Evolutionary conservation across 2,329 filamentous ascomycete genomes (phyloP).

Genomic region (Colletotrichum sp.): DNA sequence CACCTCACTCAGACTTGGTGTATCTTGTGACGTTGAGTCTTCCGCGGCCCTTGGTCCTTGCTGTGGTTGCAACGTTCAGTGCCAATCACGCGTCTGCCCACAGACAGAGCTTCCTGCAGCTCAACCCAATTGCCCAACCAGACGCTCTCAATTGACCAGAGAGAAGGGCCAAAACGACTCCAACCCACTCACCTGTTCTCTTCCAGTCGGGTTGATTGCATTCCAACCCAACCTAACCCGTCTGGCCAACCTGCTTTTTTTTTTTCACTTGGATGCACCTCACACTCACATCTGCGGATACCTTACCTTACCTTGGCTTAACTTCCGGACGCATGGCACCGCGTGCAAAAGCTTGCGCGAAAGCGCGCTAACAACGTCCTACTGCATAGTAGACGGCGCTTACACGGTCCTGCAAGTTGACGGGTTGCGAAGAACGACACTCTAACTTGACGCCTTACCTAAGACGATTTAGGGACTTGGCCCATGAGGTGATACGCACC

Average conservation of each 20-base stretch:
- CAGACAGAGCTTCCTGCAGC: background rate
- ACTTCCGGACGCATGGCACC: background rate
- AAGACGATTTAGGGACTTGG: background rate
- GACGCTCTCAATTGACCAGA: background rate
- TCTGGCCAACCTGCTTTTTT: background rate
- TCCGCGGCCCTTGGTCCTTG: background rate
- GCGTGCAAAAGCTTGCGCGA: background rate
- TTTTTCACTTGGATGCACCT: background rate
- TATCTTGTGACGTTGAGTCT: background rate
- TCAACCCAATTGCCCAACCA: slow-evolving; percentile 12
- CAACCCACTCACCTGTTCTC: background rate
- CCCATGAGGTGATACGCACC: background rate
- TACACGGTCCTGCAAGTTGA: background rate
- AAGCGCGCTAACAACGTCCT: background rate
- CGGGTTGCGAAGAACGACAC: background rate
- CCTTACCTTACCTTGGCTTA: background rate
- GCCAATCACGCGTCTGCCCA: slow-evolving; percentile 11
- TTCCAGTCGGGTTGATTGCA: slow-evolving; percentile 20
- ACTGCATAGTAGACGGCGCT: background rate
- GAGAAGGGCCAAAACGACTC: background rate
- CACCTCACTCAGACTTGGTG: background rate
- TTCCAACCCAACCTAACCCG: background rate
- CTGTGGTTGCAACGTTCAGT: slow-evolving; percentile 1
- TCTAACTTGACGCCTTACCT: background rate
- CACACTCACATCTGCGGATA: background rate